Evolutionary conservation across 371 early-diverging fungal species (phyloP), one percentile per base, ranked within the genome.

Genomic region (Haplosporangium sp.): DNA sequence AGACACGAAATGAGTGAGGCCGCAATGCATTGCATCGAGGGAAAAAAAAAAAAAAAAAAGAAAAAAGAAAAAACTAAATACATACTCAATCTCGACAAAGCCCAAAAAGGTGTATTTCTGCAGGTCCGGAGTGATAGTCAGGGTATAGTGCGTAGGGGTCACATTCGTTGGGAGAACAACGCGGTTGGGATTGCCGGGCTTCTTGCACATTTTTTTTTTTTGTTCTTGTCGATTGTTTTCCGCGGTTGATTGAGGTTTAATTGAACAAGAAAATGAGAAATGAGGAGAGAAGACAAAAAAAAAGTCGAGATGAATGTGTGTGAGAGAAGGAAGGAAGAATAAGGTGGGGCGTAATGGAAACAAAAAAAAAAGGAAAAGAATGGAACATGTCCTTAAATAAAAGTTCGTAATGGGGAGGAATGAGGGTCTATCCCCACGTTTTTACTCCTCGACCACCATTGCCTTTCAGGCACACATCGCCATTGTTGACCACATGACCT

Each of bases 71-170:
- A 45, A 5, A 37, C 21, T 29, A 29, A 59, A 5, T 18, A 72
- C 69, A 38, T 74, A 81, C 81, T 66, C 55, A 20, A 75, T 81
- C 59, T 71, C 66, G 54, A 75, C 81, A 53, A 59, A 65, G 18
- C 96, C 96, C 3, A 82, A 65, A 67, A 90, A 94, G 21, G 74
- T 84, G 77, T 92, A 92, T 0, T 83, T 80, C 41, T 80, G 83
- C 20, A 94, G 73, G 73, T 94, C 84, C 3, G 95, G 95, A n/a
- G 83, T 85, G 52, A 96, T 60, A 45, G 85, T 81, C 12, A 96
- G 68, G 63, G 82, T 84, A 81, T 96, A 96, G 82, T 95, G 93
- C 38, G 83, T 61, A 21, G 96, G 96, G 48, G 82, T 85, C 45
- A 93, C 87, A 53, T 77, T 85, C 29, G 82, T 84, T 13, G 96